Evolutionary conservation across 352 stramenopile genomes (phyloP).

Genomic region (Phytophthora capsici): DNA sequence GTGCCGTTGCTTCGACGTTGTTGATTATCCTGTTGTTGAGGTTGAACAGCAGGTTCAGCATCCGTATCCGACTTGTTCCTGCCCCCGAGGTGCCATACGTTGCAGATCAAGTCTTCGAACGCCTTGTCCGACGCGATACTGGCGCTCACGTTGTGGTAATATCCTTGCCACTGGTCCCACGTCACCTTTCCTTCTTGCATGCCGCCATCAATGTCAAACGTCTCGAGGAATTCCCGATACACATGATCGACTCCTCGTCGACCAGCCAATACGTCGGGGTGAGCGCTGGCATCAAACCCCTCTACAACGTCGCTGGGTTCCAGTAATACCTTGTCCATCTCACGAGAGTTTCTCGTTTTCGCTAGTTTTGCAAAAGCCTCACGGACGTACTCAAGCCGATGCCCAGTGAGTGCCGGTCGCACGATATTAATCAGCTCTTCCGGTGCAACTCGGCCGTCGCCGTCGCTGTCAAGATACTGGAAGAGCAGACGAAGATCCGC

Average conservation of each 20-base stretch:
- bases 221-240: slow-evolving; percentile 86
- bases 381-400: slow-evolving; percentile 71
- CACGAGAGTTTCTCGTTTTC: slow-evolving; percentile 42
- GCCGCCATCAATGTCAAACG: slow-evolving; percentile 78
- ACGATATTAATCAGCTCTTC: slow-evolving; percentile 90
- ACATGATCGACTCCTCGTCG: slow-evolving; percentile 69
- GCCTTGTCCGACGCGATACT: slow-evolving; percentile 91
- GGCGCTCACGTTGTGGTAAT: slow-evolving; percentile 91
- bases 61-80: slow-evolving; percentile 8
- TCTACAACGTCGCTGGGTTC: slow-evolving; percentile 84
- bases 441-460: slow-evolving; percentile 77
- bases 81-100: slow-evolving; percentile 64
- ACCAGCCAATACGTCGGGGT: slow-evolving; percentile 85
- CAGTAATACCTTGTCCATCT: slow-evolving; percentile 61
- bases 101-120: slow-evolving; percentile 93
- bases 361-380: slow-evolving; percentile 88
- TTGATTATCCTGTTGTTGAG: slow-evolving; percentile 24
- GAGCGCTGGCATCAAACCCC: slow-evolving; percentile 81
- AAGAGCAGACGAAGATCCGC: slow-evolving; percentile 76
- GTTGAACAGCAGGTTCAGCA: background rate
- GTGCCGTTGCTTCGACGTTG: slow-evolving; percentile 9
- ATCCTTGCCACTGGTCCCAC: slow-evolving; percentile 75
- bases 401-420: slow-evolving; percentile 72
- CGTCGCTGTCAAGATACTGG: slow-evolving; percentile 84
- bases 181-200: slow-evolving; percentile 73